Conservation (phyloP, 1,284 basidiomycete species). For the Chondrostereum purpureum region DNA sequence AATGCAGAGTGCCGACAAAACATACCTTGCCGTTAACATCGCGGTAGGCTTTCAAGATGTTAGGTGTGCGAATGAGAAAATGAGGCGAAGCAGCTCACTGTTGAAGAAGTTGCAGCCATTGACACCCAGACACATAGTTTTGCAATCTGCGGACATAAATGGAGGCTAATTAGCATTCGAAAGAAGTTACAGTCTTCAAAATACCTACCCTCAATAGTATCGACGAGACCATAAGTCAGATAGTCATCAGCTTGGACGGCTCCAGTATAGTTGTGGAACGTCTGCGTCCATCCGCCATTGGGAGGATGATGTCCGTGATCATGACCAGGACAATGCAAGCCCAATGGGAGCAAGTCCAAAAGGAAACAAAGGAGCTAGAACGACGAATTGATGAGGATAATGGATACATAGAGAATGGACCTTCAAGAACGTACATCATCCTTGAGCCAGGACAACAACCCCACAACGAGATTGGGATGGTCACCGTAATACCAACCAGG, state of each 20-base stretch:
- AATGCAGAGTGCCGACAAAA: background rate
- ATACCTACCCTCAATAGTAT: conserved; percentile 33
- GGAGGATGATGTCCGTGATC: conserved; percentile 14
- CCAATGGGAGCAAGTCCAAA: conserved; percentile 15
- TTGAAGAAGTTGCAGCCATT: conserved; percentile 35
- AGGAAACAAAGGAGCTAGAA: conserved; percentile 33
- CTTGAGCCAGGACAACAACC: conserved; percentile 24
- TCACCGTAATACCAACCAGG: conserved; percentile 38
- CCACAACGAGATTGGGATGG: conserved; percentile 19
- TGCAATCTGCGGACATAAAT: conserved; percentile 27
- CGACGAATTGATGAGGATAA: no score
- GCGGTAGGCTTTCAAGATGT: conserved; percentile 28
- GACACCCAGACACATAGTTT: conserved; percentile 36
- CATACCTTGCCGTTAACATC: conserved; percentile 22
- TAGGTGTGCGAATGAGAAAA: conserved; percentile 1
- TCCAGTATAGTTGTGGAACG: conserved; percentile 33
- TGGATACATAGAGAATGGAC: background rate
- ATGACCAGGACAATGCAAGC: background rate
- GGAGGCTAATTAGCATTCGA: background rate
- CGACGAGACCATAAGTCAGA: conserved; percentile 37
- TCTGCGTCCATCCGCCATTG: conserved; percentile 28
- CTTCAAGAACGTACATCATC: conserved; percentile 18
- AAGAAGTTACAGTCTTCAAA: background rate
- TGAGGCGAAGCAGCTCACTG: conserved; percentile 23
- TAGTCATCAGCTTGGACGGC: conserved; percentile 36